These are phyloP conservation scores for Candida maesae DNA, from an alignment of 805 yeast species.

Conservation along the genomic window DNA sequence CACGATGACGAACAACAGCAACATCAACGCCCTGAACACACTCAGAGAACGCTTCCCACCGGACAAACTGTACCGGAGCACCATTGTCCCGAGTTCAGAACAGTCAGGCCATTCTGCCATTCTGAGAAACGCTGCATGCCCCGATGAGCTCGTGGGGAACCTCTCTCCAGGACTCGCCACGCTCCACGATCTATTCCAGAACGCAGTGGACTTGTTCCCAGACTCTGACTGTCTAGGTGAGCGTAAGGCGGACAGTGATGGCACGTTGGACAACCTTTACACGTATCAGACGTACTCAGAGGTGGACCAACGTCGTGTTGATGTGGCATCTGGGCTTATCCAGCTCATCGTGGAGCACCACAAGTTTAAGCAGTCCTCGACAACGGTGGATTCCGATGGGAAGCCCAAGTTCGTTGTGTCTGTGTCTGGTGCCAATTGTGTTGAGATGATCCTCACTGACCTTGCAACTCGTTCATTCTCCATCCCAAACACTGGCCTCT, in stretches of 20 bases:
- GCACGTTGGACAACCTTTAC: constrained; percentile 36
- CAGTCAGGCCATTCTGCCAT: constrained; percentile 42
- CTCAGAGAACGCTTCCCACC: constrained; percentile 15
- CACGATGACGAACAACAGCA: too few relatives aligned
- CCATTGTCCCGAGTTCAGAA: constrained; percentile 31
- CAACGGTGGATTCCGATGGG: constrained; percentile 6
- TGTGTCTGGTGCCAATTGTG: constrained; percentile 45
- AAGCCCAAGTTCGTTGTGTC: constrained; percentile 39
- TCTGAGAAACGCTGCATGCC: constrained; percentile 35
- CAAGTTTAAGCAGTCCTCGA: constrained; percentile 2
- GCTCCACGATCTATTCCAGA: constrained; percentile 35
- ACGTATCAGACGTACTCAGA: constrained; percentile 37
- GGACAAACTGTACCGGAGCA: constrained; percentile 17
- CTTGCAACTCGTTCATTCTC: constrained; percentile 51
- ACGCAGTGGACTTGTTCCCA: constrained; percentile 30
- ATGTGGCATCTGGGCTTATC: constrained; percentile 45
- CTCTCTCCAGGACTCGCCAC: constrained; percentile 31
- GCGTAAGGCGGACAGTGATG: constrained; percentile 21
- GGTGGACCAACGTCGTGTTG: constrained; percentile 33
- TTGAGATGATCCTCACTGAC: constrained; percentile 58
- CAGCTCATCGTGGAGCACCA: constrained; percentile 25
- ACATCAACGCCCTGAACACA: constrained; percentile 8
- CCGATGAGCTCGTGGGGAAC: constrained; percentile 23
- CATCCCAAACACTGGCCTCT: constrained; percentile 39
- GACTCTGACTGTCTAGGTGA: constrained; percentile 38